These are phyloP conservation scores for Aspergillus fructus DNA, from an alignment of 2,329 filamentous ascomycete species.

Conservation along the genomic window DNA sequence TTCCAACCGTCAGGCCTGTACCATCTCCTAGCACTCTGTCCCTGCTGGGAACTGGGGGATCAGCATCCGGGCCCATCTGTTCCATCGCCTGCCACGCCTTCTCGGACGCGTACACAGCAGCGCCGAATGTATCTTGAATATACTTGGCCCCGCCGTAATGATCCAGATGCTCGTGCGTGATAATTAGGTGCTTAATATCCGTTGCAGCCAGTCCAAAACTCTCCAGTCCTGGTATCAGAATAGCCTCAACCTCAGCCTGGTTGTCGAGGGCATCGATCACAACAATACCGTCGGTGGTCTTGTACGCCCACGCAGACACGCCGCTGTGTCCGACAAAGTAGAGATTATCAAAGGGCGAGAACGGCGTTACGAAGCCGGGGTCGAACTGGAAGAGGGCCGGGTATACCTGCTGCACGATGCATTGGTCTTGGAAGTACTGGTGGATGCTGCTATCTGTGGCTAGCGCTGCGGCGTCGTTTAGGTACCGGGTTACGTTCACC, in stretches of 20 bases:
- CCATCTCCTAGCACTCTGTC: not conserved
- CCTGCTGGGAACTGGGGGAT: not conserved
- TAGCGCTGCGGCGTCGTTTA: not conserved
- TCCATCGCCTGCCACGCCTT: not conserved
- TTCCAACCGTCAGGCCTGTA: not conserved
- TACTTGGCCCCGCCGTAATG: not conserved
- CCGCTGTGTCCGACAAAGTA: not conserved
- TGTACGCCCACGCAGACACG: not conserved
- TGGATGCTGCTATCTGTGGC: not conserved
- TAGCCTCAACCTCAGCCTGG: not conserved
- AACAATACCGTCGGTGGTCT: not conserved
- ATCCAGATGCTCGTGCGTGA: not conserved
- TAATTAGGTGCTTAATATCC: not conserved
- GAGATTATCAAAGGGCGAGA: not conserved
- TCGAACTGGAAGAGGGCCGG: not conserved
- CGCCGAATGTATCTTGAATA: not conserved
- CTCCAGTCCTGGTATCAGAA: not conserved
- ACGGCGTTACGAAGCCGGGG: not conserved
- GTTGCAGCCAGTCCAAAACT: not conserved
- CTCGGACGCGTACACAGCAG: not conserved
- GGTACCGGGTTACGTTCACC: not conserved
- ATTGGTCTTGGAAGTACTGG: not conserved
- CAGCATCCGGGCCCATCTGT: not conserved
- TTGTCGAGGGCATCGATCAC: not conserved
- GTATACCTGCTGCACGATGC: not conserved